Base-by-base conservation (phyloP, 1,284 basidiomycete genomes). In the Apiotrichum akiyoshidainum region DNA sequence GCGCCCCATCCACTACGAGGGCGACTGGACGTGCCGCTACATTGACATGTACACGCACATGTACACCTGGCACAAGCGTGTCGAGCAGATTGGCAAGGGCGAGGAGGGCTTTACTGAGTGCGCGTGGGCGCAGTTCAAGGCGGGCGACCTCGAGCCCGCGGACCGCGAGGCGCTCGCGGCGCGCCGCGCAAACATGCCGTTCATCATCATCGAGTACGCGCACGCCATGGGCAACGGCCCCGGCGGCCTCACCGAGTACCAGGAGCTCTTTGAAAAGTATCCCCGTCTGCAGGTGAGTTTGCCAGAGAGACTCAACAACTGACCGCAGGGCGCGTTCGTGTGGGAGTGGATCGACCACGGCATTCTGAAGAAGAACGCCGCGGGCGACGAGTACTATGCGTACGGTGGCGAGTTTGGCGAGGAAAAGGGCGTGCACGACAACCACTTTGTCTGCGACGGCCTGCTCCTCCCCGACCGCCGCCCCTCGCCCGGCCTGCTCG, bases 331-430 rank as follows among this genome's bases (percentile, higher is more conserved):
- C 21, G 63, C 60, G 17, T 65, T 65, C 52, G 50, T 65, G 31
- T 65, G 63, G 63, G 63, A 65, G 42, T 65, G 63, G 63, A 65
- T 65, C 39, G 64, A 65, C 50, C 64, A 65, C 52, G 58, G 60
- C 35, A 33, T 65, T n/a, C 34, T 16, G 16, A 52, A 47, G 33
- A 51, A 19, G 17, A 40, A 17, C 14, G 40, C 12, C 9, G 49
- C 58, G 16, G 63, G 63, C 2, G 10, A 26, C n/a, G 13, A 35
- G 9, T 61, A 56, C 55, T 65, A 34, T 26, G 60, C 52, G 5
- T 62, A 63, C 26, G 64, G 64, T 8, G 64, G 64, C 9, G 64
- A 65, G 42, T 65, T 65, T 60, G 64, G 64, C 13, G 64, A 65
- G 49, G 55, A 54, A 54, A 21, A 19, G n/a, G 42, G 42, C 19